A percentile compares a stretch with the other conserved stretches of the same genome.
Conservation (phyloP, 2,329 filamentous ascomycete species). For the Bipolaris oryzae region DNA sequence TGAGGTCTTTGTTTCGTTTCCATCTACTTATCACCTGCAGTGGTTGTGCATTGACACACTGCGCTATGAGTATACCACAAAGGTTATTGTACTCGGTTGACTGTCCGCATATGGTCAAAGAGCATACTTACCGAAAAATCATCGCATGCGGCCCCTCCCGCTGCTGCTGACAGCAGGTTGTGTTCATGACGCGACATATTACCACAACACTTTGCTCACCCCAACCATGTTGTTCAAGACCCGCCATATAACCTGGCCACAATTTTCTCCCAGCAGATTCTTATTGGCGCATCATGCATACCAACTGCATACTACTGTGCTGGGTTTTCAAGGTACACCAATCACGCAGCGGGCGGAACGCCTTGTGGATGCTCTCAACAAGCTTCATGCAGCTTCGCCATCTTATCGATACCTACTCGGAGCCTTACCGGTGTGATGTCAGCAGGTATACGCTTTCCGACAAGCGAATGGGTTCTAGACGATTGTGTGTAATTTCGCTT, state of each 20-base stretch:
- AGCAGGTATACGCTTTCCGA: conserved; percentile 4
- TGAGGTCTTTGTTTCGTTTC: background rate
- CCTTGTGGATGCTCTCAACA: conserved; percentile 1
- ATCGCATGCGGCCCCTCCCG: conserved; percentile 1
- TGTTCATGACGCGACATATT: conserved; percentile 4
- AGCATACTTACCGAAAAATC: conserved; percentile 4
- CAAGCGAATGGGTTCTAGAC: conserved; percentile 10
- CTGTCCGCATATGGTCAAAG: background rate
- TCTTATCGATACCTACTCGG: conserved; percentile 20
- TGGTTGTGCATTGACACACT: background rate
- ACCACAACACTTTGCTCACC: background rate
- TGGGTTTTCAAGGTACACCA: conserved; percentile 9
- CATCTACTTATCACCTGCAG: background rate
- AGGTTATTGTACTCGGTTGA: background rate
- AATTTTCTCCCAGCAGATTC: background rate
- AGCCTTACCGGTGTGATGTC: conserved; percentile 10
- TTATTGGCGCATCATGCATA: conserved; percentile 12
- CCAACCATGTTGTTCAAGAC: background rate
- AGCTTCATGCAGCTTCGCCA: conserved; percentile 8
- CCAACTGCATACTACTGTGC: background rate
- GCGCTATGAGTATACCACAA: background rate
- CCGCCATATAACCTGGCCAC: background rate
- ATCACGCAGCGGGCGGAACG: conserved; percentile 11
- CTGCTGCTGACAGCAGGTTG: background rate
- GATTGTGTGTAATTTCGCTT: conserved; percentile 15